Percentiles rank a stretch among this genome's conserved stretches.
Evolutionary conservation across 441 rosid species (phyloP).

Genomic region (Melastoma candidum): DNA sequence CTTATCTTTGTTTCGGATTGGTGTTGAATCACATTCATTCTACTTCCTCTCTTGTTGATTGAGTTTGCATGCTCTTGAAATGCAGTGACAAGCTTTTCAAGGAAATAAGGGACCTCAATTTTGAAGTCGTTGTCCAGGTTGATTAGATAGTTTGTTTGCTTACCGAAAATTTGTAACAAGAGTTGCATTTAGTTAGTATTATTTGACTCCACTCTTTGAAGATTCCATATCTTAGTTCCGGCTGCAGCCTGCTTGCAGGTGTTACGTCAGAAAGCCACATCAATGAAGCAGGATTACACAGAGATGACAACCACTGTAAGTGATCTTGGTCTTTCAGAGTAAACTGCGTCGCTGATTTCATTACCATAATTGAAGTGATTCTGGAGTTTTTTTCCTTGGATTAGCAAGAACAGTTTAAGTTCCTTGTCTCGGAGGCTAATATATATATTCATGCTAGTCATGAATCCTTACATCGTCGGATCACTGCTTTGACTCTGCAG

Average conservation of each 20-base stretch:
- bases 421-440: too few relatives aligned
- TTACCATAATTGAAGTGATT: too few relatives aligned
- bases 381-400: too few relatives aligned
- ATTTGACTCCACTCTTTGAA: constrained; percentile 2
- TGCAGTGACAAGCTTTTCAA: constrained; percentile 91
- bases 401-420: too few relatives aligned
- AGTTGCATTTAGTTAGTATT: constrained; percentile 2
- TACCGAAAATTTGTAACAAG: neutral
- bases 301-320: constrained; percentile 77
- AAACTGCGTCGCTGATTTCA: too few relatives aligned
- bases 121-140: constrained; percentile 98
- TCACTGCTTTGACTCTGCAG: constrained; percentile 29
- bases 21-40: too few relatives aligned
- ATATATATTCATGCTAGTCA: too few relatives aligned
- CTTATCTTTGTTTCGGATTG: neutral
- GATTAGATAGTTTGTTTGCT: constrained; percentile 23
- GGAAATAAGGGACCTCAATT: constrained; percentile 95
- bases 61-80: constrained; percentile 13
- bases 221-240: constrained; percentile 32
- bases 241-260: constrained; percentile 72
- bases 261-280: constrained; percentile 83
- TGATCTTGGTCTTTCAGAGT: constrained; percentile 12
- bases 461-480: too few relatives aligned
- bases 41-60: too few relatives aligned
- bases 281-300: constrained; percentile 95